These are phyloP conservation scores for Annulohypoxylon maeteangense DNA, from an alignment of 495 filamentous ascomycete species.

Conservation along the genomic window DNA sequence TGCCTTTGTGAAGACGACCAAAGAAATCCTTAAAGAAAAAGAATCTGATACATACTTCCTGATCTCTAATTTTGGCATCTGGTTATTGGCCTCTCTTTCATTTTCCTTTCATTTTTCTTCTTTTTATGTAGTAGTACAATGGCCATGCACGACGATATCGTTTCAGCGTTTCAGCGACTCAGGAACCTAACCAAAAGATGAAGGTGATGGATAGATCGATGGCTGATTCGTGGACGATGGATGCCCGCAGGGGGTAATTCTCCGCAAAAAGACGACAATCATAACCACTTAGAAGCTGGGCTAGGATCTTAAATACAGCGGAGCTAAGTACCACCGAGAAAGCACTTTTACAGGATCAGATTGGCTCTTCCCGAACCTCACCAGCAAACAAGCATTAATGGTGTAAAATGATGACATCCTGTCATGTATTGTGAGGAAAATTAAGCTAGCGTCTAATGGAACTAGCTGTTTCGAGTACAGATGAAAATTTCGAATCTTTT, in stretches of 20 bases:
- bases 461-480: not conserved
- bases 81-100: not conserved
- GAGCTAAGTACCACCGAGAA: constrained; percentile 41
- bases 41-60: not conserved
- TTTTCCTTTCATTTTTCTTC: not conserved
- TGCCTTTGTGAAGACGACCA: constrained; percentile 2
- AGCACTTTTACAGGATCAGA: constrained; percentile 31
- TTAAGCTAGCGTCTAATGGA: not conserved
- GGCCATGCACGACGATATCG: constrained; percentile 17
- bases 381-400: constrained; percentile 38
- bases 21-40: not conserved
- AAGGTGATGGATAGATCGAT: constrained; percentile 32
- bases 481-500: constrained; percentile 4
- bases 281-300: constrained; percentile 30
- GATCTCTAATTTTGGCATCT: not conserved
- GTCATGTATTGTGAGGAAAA: constrained; percentile 9
- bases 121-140: constrained; percentile 20
- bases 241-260: constrained; percentile 28
- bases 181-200: constrained; percentile 18
- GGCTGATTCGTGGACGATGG: constrained; percentile 27
- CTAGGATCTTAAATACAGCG: constrained; percentile 31
- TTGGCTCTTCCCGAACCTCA: constrained; percentile 39
- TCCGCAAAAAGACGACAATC: constrained; percentile 45
- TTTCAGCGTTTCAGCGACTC: constrained; percentile 35
- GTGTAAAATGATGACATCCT: constrained; percentile 35